Percentiles rank a stretch among this genome's conserved stretches.
Evolutionary conservation across 2,329 filamentous ascomycete species (phyloP).

Genomic region (Penicillium thymicola): DNA sequence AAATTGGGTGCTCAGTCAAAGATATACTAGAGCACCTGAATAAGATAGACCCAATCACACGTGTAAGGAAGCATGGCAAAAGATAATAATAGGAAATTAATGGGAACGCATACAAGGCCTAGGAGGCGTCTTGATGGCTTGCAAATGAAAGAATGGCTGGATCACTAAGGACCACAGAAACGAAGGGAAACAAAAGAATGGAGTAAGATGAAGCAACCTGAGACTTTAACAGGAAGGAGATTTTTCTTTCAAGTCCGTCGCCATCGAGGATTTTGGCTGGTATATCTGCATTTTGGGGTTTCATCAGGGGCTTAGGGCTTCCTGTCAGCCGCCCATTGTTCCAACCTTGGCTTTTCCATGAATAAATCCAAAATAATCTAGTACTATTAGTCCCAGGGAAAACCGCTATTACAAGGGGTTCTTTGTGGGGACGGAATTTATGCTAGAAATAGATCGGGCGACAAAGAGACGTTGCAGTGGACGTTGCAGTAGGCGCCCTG

Average conservation of each 20-base stretch:
- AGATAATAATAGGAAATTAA: neutral
- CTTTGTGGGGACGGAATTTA: slow-evolving; percentile 9
- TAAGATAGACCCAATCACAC: neutral
- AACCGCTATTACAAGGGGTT: slow-evolving; percentile 8
- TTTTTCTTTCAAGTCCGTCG: neutral
- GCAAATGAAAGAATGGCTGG: slow-evolving; percentile 7
- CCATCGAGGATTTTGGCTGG: neutral
- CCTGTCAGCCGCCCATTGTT: slow-evolving; percentile 2
- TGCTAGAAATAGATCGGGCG: slow-evolving; percentile 12
- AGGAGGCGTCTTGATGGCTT: slow-evolving; percentile 4
- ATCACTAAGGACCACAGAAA: neutral
- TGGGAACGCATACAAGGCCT: neutral
- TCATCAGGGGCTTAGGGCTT: slow-evolving; percentile 2
- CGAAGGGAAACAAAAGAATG: slow-evolving; percentile 4
- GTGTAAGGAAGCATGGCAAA: neutral
- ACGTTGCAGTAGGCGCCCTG: slow-evolving; percentile 11
- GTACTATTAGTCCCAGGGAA: neutral
- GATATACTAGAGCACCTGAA: slow-evolving; percentile 1
- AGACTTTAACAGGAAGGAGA: neutral
- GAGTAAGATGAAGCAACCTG: slow-evolving; percentile 7
- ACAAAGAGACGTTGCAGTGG: slow-evolving; percentile 12
- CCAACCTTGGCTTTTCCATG: neutral
- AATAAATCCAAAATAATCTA: neutral
- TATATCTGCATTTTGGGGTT: slow-evolving; percentile 4
- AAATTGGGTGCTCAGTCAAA: neutral